Conservation (phyloP, 768 basidiomycete genomes). For the Naganishia vishniacii region DNA sequence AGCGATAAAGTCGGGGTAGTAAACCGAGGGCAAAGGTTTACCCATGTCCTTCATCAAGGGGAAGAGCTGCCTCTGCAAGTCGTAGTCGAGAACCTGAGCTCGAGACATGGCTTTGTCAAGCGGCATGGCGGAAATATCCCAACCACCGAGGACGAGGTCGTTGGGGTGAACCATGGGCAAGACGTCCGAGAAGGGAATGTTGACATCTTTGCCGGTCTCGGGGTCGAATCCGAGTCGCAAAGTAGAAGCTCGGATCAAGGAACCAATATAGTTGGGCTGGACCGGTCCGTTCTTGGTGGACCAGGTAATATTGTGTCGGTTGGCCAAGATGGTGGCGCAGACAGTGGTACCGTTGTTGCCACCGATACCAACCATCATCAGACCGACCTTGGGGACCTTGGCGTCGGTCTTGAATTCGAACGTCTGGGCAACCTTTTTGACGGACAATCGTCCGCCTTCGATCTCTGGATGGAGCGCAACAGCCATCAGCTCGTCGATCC, state of each 20-base stretch:
- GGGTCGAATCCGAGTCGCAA: slow-evolving; percentile 81
- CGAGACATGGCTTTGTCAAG: slow-evolving; percentile 92
- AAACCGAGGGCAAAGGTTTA: slow-evolving; percentile 84
- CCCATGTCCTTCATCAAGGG: slow-evolving; percentile 70
- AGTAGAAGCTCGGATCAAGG: slow-evolving; percentile 90
- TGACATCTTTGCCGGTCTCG: slow-evolving; percentile 74
- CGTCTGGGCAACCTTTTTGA: slow-evolving; percentile 70
- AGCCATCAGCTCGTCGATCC: neutral
- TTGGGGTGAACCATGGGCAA: slow-evolving; percentile 98
- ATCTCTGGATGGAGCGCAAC: slow-evolving; percentile 50
- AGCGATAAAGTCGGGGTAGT: slow-evolving; percentile 93
- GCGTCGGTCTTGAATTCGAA: slow-evolving; percentile 89
- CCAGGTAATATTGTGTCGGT: slow-evolving; percentile 90
- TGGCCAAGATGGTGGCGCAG: slow-evolving; percentile 89
- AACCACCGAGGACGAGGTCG: slow-evolving; percentile 93
- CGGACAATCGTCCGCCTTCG: slow-evolving; percentile 66
- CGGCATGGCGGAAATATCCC: slow-evolving; percentile 84
- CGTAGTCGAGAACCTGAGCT: slow-evolving; percentile 88
- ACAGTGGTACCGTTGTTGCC: slow-evolving; percentile 97
- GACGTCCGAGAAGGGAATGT: slow-evolving; percentile 85
- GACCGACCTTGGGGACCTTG: slow-evolving; percentile 85
- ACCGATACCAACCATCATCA: slow-evolving; percentile 94
- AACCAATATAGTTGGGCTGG: slow-evolving; percentile 96
- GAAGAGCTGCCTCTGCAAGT: slow-evolving; percentile 89
- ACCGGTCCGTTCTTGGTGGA: slow-evolving; percentile 85